Conservation (phyloP, 2,329 filamentous ascomycete genomes). For the Aureobasidium sp. region DNA sequence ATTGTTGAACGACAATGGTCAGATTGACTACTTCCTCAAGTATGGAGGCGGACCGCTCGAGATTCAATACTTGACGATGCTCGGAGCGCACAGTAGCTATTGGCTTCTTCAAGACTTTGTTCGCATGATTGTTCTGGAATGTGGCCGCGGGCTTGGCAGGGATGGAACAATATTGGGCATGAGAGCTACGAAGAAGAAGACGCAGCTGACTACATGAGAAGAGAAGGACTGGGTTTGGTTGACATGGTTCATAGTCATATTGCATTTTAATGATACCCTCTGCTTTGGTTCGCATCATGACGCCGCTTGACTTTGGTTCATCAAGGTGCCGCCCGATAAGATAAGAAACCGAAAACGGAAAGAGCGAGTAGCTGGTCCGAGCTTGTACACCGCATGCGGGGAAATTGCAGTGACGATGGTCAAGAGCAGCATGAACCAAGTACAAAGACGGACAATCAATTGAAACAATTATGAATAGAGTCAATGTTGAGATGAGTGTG, state of each 20-base stretch:
- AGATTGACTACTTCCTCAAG: constrained; percentile 83
- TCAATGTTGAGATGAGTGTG: not conserved
- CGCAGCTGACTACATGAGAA: constrained; percentile 1
- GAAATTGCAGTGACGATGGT: not conserved
- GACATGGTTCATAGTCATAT: not conserved
- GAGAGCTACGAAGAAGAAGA: constrained; percentile 48
- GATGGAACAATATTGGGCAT: constrained; percentile 48
- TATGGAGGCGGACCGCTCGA: constrained; percentile 82
- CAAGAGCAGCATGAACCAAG: not conserved
- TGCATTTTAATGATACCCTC: not conserved
- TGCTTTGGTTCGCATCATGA: not conserved
- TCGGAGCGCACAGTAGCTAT: constrained; percentile 90
- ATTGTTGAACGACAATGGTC: constrained; percentile 89
- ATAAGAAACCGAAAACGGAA: constrained; percentile 1
- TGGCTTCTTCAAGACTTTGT: constrained; percentile 85
- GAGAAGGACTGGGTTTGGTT: not conserved
- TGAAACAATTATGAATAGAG: not conserved
- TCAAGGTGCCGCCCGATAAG: constrained; percentile 8
- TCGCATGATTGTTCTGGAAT: constrained; percentile 81
- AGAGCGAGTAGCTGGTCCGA: not conserved
- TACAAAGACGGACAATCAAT: not conserved
- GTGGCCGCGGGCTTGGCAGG: constrained; percentile 67
- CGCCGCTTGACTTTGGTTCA: not conserved
- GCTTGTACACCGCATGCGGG: constrained; percentile 5
- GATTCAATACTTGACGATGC: constrained; percentile 95